phyloP scores from a whole-genome alignment of 2,329 filamentous ascomycete genomes.

The Penicillium capsulatum region DNA sequence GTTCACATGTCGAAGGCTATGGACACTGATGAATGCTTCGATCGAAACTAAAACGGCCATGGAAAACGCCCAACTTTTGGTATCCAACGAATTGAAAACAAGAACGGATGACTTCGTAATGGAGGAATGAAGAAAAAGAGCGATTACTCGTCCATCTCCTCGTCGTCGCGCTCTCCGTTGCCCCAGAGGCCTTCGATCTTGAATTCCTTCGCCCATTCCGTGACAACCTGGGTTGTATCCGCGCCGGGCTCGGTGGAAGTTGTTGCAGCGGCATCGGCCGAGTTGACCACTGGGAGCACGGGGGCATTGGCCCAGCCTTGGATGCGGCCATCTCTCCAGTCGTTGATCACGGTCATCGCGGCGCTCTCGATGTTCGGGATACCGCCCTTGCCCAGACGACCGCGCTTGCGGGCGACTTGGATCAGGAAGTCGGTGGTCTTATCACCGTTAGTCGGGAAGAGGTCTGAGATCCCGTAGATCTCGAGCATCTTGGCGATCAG shows the following conservation, averaged over 20 bases:
- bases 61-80: conserved; percentile 31
- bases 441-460: conserved; percentile 68
- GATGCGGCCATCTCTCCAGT: conserved; percentile 93
- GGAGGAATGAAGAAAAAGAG: conserved; percentile 11
- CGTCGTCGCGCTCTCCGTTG: conserved; percentile 49
- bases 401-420: conserved; percentile 90
- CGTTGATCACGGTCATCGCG: conserved; percentile 89
- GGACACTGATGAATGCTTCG: conserved; percentile 14
- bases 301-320: conserved; percentile 87
- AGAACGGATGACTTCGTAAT: conserved; percentile 23
- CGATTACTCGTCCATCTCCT: conserved; percentile 40
- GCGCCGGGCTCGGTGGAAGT: conserved; percentile 45
- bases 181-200: conserved; percentile 91
- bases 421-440: conserved; percentile 85
- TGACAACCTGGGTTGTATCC: conserved; percentile 79
- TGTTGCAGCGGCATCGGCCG: conserved; percentile 34
- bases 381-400: conserved; percentile 80
- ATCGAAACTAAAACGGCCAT: conserved; percentile 18
- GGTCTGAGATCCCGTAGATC: conserved; percentile 77
- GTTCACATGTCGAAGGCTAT: too few species aligned
- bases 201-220: conserved; percentile 91
- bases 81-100: conserved; percentile 29
- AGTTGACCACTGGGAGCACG: conserved; percentile 54
- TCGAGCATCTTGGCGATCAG: conserved; percentile 75
- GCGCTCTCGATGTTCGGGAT: conserved; percentile 83